Base-by-base conservation (phyloP, 1,139 yeast genomes). In the Magnusiomyces ingens region DNA sequence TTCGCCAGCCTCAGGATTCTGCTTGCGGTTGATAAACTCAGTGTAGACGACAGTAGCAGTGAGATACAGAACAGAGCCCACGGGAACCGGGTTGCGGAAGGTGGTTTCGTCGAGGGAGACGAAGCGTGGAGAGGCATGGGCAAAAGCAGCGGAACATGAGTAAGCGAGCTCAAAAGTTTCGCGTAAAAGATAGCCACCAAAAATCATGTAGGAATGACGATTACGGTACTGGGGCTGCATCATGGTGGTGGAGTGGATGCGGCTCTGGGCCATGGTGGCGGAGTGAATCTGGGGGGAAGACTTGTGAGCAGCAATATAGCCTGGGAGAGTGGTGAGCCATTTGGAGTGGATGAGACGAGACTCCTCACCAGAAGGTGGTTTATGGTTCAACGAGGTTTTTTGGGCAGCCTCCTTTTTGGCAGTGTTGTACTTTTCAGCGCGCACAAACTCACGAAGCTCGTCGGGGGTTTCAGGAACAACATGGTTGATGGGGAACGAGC, bases 191-290 rank as follows among this genome's bases (percentile, higher is more conserved):
- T 90, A 90, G 29, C 97, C 97, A 60, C 97, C 97, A 68, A 90
- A 90, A 52, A 90, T 87, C 91, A 90, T 89, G 70, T 85, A 87
- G 11, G 95, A 86, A 67, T 90, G 96, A 67, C 96, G 80, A 73
- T 90, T 90, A 70, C 97, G 80, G 71, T 89, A 90, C 71, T 90
- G 97, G 1, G 97, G 97, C 71, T 90, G 97, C 94, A 90, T 91
- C 70, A 90, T 83, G 62, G 84, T 76, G 5, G 96, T 87, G 8
- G 95, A 85, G 52, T 78, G 74, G 55, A 86, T 77, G 49, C 71
- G 71, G 1, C 96, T 84, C 59, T 87, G 84, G 55, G 79, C 77
- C 95, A 88, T 87, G 63, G 57, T 59, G 51, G 49, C 13, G 4
- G 45, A 36, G n/a, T 54, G 55, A 78, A 80, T 48, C 12, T 32